phyloP scores from a whole-genome alignment of 352 stramenopile species.

The Phytophthora sojae region DNA sequence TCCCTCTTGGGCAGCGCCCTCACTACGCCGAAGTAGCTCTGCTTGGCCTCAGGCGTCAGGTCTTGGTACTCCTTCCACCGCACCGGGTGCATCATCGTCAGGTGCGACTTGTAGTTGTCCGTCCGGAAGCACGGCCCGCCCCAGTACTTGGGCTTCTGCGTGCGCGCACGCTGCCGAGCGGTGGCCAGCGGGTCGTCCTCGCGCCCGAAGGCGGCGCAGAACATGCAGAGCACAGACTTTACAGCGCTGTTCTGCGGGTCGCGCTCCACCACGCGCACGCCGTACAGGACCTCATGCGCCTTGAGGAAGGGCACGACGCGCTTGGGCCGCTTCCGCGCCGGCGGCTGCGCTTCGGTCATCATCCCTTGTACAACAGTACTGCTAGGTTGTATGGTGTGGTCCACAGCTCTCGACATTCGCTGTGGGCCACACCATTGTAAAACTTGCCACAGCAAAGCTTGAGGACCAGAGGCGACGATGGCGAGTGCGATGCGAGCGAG shows the following conservation, averaged over 20 bases:
- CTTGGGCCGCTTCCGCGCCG: slow-evolving; percentile 19
- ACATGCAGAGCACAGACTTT: slow-evolving; percentile 32
- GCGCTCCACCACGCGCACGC: slow-evolving; percentile 31
- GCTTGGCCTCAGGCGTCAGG: slow-evolving; percentile 9
- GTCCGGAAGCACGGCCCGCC: slow-evolving; percentile 28
- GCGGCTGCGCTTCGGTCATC: too few relatives aligned
- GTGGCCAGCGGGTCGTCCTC: slow-evolving; percentile 18
- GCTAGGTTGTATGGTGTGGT: too few relatives aligned
- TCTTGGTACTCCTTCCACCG: slow-evolving; percentile 30
- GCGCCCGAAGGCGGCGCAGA: slow-evolving; percentile 37
- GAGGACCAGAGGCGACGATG: slow-evolving; percentile 45
- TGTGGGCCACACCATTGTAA: too few relatives aligned
- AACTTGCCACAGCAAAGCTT: neutral
- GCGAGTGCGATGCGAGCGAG: slow-evolving; percentile 49
- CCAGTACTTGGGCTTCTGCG: slow-evolving; percentile 34
- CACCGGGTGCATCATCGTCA: slow-evolving; percentile 21
- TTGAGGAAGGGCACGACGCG: slow-evolving; percentile 33
- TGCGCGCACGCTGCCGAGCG: slow-evolving; percentile 17
- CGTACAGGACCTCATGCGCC: slow-evolving; percentile 34
- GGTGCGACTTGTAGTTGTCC: slow-evolving; percentile 40
- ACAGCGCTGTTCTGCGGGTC: neutral
- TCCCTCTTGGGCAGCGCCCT: slow-evolving; percentile 5
- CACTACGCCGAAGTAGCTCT: slow-evolving; percentile 16
- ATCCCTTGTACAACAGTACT: too few relatives aligned
- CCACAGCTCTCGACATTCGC: too few relatives aligned